Percentiles rank a stretch among this genome's conserved stretches.
Conservation (phyloP, 805 yeast species). For the Pichia cabralensis region DNA sequence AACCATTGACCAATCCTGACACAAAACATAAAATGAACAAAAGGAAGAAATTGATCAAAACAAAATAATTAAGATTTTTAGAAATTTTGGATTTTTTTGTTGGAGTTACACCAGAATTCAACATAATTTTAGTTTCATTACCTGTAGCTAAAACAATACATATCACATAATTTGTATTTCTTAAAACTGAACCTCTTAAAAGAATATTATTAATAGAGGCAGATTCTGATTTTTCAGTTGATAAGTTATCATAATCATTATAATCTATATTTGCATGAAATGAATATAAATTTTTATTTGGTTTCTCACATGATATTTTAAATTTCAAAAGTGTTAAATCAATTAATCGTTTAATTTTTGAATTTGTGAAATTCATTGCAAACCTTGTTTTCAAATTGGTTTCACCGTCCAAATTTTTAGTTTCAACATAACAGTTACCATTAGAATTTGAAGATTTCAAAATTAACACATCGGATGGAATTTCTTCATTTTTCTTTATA, state of each 20-base stretch:
- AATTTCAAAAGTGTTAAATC: conserved; percentile 52
- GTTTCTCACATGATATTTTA: conserved; percentile 62
- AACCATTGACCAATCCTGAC: conserved; percentile 62
- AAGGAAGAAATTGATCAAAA: conserved; percentile 49
- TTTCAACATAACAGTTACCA: conserved; percentile 58
- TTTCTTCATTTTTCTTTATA: conserved; percentile 63
- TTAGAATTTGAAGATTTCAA: conserved; percentile 59
- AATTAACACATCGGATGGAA: conserved; percentile 66
- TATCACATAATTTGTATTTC: conserved; percentile 70
- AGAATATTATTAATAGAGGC: conserved; percentile 52
- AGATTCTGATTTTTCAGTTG: conserved; percentile 37
- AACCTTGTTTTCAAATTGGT: conserved; percentile 57
- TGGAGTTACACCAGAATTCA: conserved; percentile 73
- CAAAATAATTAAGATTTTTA: conserved; percentile 56
- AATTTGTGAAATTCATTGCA: conserved; percentile 41
- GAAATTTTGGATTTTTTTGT: conserved; percentile 59
- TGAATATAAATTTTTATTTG: conserved; percentile 52
- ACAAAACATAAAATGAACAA: conserved; percentile 58
- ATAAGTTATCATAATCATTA: conserved; percentile 20
- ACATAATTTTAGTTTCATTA: conserved; percentile 62
- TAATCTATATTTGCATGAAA: conserved; percentile 50
- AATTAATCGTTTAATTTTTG: conserved; percentile 40
- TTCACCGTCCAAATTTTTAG: conserved; percentile 67
- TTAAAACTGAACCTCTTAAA: conserved; percentile 60
- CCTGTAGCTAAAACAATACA: conserved; percentile 76